A percentile compares a stretch with the other conserved stretches of the same genome.
phyloP scores from a whole-genome alignment of 2,329 filamentous ascomycete genomes.

The Paraphoma chrysanthemicola region DNA sequence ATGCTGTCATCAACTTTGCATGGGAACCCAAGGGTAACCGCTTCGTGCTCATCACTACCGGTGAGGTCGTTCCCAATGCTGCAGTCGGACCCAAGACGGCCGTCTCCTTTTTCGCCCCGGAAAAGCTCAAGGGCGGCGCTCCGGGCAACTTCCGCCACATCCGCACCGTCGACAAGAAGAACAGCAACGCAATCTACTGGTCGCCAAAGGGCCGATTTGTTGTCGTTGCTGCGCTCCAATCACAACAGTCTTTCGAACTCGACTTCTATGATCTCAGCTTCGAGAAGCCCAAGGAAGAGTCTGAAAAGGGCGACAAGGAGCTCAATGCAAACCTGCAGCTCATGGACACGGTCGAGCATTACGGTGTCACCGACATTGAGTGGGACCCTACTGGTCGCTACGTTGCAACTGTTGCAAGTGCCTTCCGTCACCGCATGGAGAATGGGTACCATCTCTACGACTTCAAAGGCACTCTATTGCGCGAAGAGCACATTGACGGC shows the following conservation, averaged over 20 bases:
- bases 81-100: slow-evolving; percentile 92
- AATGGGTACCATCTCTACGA: slow-evolving; percentile 99
- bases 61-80: slow-evolving; percentile 78
- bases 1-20: slow-evolving; percentile 98
- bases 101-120: slow-evolving; percentile 94
- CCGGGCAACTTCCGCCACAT: slow-evolving; percentile 97
- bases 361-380: slow-evolving; percentile 95
- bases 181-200: slow-evolving; percentile 99
- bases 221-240: slow-evolving; percentile 89
- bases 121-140: slow-evolving; percentile 83
- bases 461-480: slow-evolving; percentile 87
- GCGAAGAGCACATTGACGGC: slow-evolving; percentile 91
- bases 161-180: slow-evolving; percentile 97
- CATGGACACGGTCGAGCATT: slow-evolving; percentile 94
- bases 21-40: slow-evolving; percentile 99
- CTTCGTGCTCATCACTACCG: slow-evolving; percentile 95
- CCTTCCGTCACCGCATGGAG: slow-evolving; percentile 98
- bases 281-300: slow-evolving; percentile 77
- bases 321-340: slow-evolving; percentile 92
- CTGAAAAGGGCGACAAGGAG: slow-evolving; percentile 91
- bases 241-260: slow-evolving; percentile 90
- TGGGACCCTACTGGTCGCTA: slow-evolving; percentile 98
- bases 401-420: slow-evolving; percentile 89
- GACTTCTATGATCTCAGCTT: slow-evolving; percentile 99
- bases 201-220: slow-evolving; percentile 95